These are phyloP conservation scores for Ambispora gerdemannii DNA, from an alignment of 192 early-diverging fungal genomes.

Conservation along the genomic window DNA sequence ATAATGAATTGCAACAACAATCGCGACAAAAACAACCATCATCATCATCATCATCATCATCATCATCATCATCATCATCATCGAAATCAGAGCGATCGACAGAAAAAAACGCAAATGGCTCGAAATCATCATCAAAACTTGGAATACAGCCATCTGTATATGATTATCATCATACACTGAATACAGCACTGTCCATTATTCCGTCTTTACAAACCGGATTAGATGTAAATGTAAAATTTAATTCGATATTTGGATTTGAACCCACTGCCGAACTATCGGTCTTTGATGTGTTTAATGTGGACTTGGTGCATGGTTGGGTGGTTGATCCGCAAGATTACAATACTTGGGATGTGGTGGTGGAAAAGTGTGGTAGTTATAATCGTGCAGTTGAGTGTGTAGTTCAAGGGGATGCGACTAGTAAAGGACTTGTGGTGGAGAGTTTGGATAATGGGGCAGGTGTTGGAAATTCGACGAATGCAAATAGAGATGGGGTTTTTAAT, in stretches of 20 bases:
- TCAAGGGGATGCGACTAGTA: constrained; percentile 50
- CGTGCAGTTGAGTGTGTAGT: constrained; percentile 75
- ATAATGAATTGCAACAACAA: not conserved
- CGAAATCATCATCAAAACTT: not conserved
- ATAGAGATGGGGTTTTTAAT: constrained; percentile 15
- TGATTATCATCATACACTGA: constrained; percentile 51
- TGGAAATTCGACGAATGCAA: constrained; percentile 8
- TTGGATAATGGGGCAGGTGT: constrained; percentile 6
- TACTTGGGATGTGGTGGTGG: constrained; percentile 53
- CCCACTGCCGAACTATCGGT: constrained; percentile 57
- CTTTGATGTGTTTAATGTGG: constrained; percentile 77
- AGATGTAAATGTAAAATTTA: constrained; percentile 86
- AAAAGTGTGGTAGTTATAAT: constrained; percentile 70
- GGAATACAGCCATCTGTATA: constrained; percentile 11
- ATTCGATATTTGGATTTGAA: constrained; percentile 75
- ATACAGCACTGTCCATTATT: constrained; percentile 54
- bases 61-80: no score
- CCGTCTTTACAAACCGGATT: constrained; percentile 59
- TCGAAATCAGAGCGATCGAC: no score
- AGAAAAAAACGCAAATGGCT: not conserved
- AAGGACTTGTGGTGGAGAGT: constrained; percentile 41
- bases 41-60: no score
- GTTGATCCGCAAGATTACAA: constrained; percentile 60
- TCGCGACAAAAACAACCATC: not conserved
- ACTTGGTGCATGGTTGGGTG: constrained; percentile 90